A percentile compares a stretch with the other conserved stretches of the same genome.
Evolutionary conservation across 2,329 filamentous ascomycete species (phyloP).

Genomic region (Escovopsis sp.): DNA sequence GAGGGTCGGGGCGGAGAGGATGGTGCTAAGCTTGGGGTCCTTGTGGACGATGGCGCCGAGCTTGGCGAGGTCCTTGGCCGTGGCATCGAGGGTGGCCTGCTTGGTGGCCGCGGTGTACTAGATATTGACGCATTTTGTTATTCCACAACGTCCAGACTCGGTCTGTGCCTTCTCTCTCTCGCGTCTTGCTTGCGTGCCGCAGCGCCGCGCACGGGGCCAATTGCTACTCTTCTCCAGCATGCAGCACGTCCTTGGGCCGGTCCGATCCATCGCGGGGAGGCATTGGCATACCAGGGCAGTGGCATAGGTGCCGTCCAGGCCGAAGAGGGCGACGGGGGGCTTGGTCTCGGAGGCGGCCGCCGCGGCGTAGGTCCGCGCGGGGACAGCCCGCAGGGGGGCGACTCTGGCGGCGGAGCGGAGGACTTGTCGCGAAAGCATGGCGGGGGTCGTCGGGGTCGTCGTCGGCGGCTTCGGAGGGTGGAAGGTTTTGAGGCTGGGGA

Average conservation of each 20-base stretch:
- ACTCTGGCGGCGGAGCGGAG: slow-evolving; percentile 41
- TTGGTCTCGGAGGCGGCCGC: slow-evolving; percentile 52
- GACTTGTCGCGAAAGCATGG: slow-evolving; percentile 48
- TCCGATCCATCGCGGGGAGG: no score
- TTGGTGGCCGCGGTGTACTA: slow-evolving; percentile 96
- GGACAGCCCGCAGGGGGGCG: slow-evolving; percentile 36
- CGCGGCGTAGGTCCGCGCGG: slow-evolving; percentile 68
- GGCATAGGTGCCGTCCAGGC: slow-evolving; percentile 95
- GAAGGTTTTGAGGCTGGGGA: slow-evolving; percentile 9
- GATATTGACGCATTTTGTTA: slow-evolving; percentile 21
- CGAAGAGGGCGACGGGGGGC: slow-evolving; percentile 83
- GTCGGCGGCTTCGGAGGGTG: neutral
- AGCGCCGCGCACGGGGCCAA: no score
- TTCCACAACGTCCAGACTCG: neutral
- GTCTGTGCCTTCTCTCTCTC: no score
- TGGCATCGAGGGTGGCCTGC: slow-evolving; percentile 69
- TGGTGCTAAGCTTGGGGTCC: slow-evolving; percentile 63
- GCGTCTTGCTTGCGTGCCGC: no score
- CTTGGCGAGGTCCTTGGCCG: slow-evolving; percentile 61
- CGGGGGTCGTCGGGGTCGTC: slow-evolving; percentile 6
- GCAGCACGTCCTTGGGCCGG: no score
- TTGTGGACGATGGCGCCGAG: slow-evolving; percentile 61
- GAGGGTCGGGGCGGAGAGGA: slow-evolving; percentile 73
- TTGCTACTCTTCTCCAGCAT: no score
- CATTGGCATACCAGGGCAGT: slow-evolving; percentile 68